These are phyloP conservation scores for Russula griseocarnosa DNA, from an alignment of 768 basidiomycete genomes.

Conservation along the genomic window DNA sequence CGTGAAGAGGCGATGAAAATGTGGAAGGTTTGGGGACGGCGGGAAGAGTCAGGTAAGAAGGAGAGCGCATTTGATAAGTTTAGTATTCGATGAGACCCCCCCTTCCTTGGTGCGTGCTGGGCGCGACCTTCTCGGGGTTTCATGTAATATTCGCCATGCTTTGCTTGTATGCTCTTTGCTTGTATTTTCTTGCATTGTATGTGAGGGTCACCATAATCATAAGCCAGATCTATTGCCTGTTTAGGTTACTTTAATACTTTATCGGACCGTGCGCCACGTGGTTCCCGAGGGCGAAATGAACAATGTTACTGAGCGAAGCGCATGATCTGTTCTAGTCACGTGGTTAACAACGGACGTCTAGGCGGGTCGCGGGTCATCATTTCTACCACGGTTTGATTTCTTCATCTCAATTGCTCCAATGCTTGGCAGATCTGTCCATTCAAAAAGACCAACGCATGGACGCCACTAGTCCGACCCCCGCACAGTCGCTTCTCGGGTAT, in stretches of 20 bases:
- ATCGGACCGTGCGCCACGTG: neutral
- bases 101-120: neutral
- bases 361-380: too few species aligned
- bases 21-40: slow-evolving; percentile 59
- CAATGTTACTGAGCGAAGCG: too few species aligned
- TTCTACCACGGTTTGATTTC: neutral
- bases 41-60: slow-evolving; percentile 20
- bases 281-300: neutral
- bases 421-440: neutral
- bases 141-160: neutral
- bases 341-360: neutral
- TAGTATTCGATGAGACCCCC: slow-evolving; percentile 22
- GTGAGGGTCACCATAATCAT: neutral
- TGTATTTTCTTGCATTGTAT: slow-evolving; percentile 2
- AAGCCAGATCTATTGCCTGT: neutral
- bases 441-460: neutral
- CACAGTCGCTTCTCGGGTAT: neutral
- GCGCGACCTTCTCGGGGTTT: neutral
- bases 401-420: too few species aligned
- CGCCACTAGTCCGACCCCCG: too few species aligned
- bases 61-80: slow-evolving; percentile 28
- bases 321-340: neutral
- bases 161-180: slow-evolving; percentile 19
- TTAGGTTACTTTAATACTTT: neutral
- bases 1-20: slow-evolving; percentile 66